Evolutionary conservation across 169 alveolate species (phyloP).

Genomic region (Cryptosporidium andersoni): DNA sequence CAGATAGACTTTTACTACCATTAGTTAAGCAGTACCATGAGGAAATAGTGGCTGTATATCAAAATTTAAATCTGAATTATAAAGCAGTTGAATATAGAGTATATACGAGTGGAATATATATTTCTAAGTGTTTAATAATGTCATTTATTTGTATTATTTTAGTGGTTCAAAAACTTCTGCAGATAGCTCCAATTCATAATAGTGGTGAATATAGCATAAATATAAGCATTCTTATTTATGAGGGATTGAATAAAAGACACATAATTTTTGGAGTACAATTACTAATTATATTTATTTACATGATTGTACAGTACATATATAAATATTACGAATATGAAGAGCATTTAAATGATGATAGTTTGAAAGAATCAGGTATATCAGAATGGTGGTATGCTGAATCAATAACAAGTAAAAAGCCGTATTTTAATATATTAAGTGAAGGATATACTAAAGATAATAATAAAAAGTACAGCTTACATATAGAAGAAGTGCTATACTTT

Average conservation of each 20-base stretch:
- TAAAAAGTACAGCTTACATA: background rate
- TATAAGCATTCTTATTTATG: no score
- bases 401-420: background rate
- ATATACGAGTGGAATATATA: slow-evolving; percentile 22
- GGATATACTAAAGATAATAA: no score
- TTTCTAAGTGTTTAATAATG: slow-evolving; percentile 29
- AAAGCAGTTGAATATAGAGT: background rate
- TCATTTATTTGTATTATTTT: slow-evolving; percentile 3
- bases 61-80: slow-evolving; percentile 17
- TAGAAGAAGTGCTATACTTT: background rate
- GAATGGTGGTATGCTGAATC: background rate
- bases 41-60: background rate
- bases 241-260: no score
- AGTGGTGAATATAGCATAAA: no score
- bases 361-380: background rate
- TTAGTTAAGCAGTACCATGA: slow-evolving; percentile 3
- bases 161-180: no score
- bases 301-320: no score
- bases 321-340: background rate
- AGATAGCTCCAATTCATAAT: no score
- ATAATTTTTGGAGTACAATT: no score
- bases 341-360: background rate
- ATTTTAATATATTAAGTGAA: background rate
- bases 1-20: slow-evolving; percentile 46
- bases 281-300: no score